Evolutionary conservation across 2,329 filamentous ascomycete genomes (phyloP), one percentile per base, ranked within the genome.

Genomic region (Colletotrichum sp.): DNA sequence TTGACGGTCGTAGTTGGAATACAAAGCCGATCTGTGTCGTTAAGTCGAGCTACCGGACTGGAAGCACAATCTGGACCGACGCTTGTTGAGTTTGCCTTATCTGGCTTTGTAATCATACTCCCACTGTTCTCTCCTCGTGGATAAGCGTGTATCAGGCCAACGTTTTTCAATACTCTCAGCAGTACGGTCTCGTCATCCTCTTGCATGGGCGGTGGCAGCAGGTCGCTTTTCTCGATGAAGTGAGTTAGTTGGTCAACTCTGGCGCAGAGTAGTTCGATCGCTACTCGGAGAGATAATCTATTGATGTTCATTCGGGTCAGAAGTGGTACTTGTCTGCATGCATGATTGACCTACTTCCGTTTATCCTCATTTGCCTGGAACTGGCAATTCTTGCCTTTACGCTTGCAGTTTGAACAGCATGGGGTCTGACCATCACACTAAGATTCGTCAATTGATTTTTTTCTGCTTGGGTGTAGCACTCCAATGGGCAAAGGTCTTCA

Each of bases 161-260:
- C 63, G 36, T 66, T 66, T n/a, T 32, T 66, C 63, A 66, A 15
- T 4, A 66, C 63, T 49, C 63, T 15, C 24, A 66, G 18, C 9
- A 66, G 18, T 5, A 66, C 24, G 21, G 21, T 39, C 36, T 66
- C 63, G 6, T 80, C 79, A 26, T 79, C 76, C 49, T 76, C 75
- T 10, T 68, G 63, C 85, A 87, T 87, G 1, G 78, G 76, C 3
- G 85, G 85, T 2, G 83, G 82, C 49, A 84, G 80, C 6, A 87
- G 78, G 5, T 84, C 84, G 75, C 85, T 80, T 26, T 85, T 83
- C 57, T 83, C 76, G 16, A 87, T 87, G 34, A 86, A 87, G 36
- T 84, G 83, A 71, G 78, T 81, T 24, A 85, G 77, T 24, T 66
- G 63, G 10, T 66, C 63, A n/a, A 39, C 16, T 26, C 63, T 18